Conservation (phyloP, 768 basidiomycete species). For the Dendrothele bispora region DNA sequence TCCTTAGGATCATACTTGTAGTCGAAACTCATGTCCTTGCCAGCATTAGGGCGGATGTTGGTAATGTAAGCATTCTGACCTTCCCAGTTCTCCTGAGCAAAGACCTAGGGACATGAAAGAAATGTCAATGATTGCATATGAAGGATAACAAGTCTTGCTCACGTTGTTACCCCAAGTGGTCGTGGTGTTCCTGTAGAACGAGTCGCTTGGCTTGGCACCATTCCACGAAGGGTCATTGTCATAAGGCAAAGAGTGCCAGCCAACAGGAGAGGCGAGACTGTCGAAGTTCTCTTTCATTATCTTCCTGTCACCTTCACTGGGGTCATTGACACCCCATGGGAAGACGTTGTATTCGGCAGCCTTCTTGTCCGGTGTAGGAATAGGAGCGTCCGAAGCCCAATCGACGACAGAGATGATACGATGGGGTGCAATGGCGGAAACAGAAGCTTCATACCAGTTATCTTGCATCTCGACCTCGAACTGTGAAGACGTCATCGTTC, state of each 20-base stretch:
- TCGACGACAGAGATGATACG: conserved; percentile 88
- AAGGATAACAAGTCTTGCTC: conserved; percentile 19
- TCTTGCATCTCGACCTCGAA: conserved; percentile 93
- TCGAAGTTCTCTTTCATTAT: conserved; percentile 72
- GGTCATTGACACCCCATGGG: conserved; percentile 85
- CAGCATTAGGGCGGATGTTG: conserved; percentile 82
- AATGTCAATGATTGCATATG: background rate
- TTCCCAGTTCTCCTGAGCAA: conserved; percentile 93
- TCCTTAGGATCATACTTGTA: conserved; percentile 73
- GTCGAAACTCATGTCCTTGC: conserved; percentile 56
- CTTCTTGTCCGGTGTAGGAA: conserved; percentile 29
- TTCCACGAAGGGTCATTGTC: conserved; percentile 58
- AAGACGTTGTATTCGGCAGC: conserved; percentile 71
- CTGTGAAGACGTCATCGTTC: conserved; percentile 27
- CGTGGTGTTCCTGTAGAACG: conserved; percentile 62
- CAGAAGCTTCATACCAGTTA: conserved; percentile 94
- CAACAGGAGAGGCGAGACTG: conserved; percentile 75
- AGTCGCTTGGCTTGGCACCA: conserved; percentile 22
- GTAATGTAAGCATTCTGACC: conserved; percentile 62
- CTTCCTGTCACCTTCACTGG: conserved; percentile 61
- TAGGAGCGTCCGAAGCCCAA: conserved; percentile 83
- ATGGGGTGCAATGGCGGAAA: conserved; percentile 73
- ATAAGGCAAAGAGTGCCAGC: conserved; percentile 88
- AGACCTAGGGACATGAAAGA: conserved; percentile 45
- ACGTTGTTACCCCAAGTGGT: conserved; percentile 90